Base-by-base conservation (phyloP, 768 basidiomycete species). In the Coprinopsis marcescibilis region DNA sequence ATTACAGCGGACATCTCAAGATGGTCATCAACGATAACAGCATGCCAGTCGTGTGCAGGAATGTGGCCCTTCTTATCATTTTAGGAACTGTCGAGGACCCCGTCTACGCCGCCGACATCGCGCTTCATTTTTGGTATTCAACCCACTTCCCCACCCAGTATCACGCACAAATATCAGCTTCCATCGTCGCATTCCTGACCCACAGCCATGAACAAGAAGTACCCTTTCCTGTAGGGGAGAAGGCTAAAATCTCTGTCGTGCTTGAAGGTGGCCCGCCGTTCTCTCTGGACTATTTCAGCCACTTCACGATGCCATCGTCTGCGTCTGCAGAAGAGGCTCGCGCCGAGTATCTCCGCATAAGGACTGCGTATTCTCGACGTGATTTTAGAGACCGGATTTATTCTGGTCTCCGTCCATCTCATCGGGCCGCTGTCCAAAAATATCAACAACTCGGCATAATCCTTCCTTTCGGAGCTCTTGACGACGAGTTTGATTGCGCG, bases 81-180 rank as follows among this genome's bases (percentile, higher is more conserved):
- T 60, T 77, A n/a, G 65, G 66, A 2, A 61, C 52, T 15, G 51
- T 67, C 32, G 39, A 59, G 1, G 63, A 73, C 43, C 43, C 45
- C 46, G 57, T 10, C 4, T 17, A 64, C 15, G 69, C 69, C 1
- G 73, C 65, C 6, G 76, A 76, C 30, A 54, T 65, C 3, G 73
- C 72, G 4, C 60, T 75, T 17, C 75, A 77, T 48, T 67, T 72
- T 43, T 75, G 71, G 70, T 74, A 73, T 44, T 77, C 75, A 1
- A 61, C 61, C 5, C 69, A 68, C 47, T 40, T 75, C 33, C 71
- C 72, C 5, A 45, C 43, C 30, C 58, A 61, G 34, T 66, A 73
- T 49, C 53, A 53, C 11, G 5, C 49, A 2, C 43, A 50, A 21
- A 35, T 59, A 0, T 33, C 60, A 3, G 48, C 49, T 15, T 45